Conservation (phyloP, 768 basidiomycete genomes). For the Mycena rosella region DNA sequence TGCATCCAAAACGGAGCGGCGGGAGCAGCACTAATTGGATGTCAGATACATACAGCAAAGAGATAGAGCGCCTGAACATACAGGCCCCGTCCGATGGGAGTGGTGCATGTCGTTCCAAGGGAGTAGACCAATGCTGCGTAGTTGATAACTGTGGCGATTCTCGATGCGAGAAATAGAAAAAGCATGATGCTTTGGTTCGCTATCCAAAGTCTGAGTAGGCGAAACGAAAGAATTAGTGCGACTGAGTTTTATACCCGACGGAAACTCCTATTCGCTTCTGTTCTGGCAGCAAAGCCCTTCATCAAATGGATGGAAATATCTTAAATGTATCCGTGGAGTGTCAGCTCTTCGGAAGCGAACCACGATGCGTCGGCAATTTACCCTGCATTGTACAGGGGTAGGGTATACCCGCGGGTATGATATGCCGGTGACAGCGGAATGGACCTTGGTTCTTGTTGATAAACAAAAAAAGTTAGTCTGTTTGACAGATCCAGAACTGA, state of each 20-base stretch:
- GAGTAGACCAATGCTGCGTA: slow-evolving; percentile 24
- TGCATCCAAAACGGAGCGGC: slow-evolving; percentile 81
- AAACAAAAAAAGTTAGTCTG: slow-evolving; percentile 8
- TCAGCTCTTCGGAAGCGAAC: slow-evolving; percentile 16
- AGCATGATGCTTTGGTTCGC: slow-evolving; percentile 9
- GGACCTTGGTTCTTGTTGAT: slow-evolving; percentile 13
- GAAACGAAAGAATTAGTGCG: slow-evolving; percentile 9
- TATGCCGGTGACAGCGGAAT: slow-evolving; percentile 14
- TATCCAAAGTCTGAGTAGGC: slow-evolving; percentile 12
- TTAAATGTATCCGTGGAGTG: slow-evolving; percentile 1
- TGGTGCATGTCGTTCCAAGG: slow-evolving; percentile 29
- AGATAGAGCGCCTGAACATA: slow-evolving; percentile 17
- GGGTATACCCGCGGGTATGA: slow-evolving; percentile 9
- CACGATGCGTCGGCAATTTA: slow-evolving; percentile 2
- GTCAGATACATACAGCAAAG: neutral
- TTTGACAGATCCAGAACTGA: slow-evolving; percentile 18
- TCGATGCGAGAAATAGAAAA: slow-evolving; percentile 12
- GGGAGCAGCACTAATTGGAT: slow-evolving; percentile 53
- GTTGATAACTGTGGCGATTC: slow-evolving; percentile 13
- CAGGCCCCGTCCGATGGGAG: slow-evolving; percentile 22
- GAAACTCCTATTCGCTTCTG: slow-evolving; percentile 5
- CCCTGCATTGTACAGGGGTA: slow-evolving; percentile 9
- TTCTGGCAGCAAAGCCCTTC: slow-evolving; percentile 3
- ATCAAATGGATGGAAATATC: slow-evolving; percentile 8
- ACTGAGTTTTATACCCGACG: slow-evolving; percentile 16